A percentile compares a stretch with the other conserved stretches of the same genome.
Conservation (phyloP, 2,329 filamentous ascomycete species). For the Penicillium rolfsii region DNA sequence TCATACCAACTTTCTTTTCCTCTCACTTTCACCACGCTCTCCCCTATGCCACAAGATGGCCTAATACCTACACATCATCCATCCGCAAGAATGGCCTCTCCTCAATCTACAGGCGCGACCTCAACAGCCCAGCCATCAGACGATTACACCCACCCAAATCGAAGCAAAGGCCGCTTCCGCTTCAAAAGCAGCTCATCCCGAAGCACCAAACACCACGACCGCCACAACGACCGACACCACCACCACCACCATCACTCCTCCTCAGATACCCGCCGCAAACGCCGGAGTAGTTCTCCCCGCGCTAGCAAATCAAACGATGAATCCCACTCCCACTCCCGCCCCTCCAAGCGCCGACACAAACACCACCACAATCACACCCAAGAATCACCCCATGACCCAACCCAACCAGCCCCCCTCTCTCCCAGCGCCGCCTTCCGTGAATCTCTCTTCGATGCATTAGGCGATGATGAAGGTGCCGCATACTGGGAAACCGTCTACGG, state of each 20-base stretch:
- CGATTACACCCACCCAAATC: constrained; percentile 9
- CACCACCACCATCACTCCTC: constrained; percentile 29
- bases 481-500: constrained; percentile 98
- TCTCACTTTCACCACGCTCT: neutral
- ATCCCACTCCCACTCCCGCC: constrained; percentile 7
- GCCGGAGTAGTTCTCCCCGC: constrained; percentile 26
- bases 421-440: constrained; percentile 82
- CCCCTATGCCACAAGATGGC: neutral
- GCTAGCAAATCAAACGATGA: constrained; percentile 5
- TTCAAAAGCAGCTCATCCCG: constrained; percentile 25
- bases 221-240: constrained; percentile 29
- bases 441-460: constrained; percentile 94
- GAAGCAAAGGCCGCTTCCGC: constrained; percentile 24
- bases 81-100: constrained; percentile 1
- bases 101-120: neutral
- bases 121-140: constrained; percentile 1
- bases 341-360: constrained; percentile 34
- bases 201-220: constrained; percentile 20
- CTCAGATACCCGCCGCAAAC: constrained; percentile 30
- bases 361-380: constrained; percentile 9
- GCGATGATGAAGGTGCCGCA: constrained; percentile 90
- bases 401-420: constrained; percentile 50
- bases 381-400: neutral
- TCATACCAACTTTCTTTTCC: neutral
- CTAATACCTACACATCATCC: neutral